These are phyloP conservation scores for Diaporthe citri DNA, from an alignment of 2,329 filamentous ascomycete genomes.

Conservation along the genomic window DNA sequence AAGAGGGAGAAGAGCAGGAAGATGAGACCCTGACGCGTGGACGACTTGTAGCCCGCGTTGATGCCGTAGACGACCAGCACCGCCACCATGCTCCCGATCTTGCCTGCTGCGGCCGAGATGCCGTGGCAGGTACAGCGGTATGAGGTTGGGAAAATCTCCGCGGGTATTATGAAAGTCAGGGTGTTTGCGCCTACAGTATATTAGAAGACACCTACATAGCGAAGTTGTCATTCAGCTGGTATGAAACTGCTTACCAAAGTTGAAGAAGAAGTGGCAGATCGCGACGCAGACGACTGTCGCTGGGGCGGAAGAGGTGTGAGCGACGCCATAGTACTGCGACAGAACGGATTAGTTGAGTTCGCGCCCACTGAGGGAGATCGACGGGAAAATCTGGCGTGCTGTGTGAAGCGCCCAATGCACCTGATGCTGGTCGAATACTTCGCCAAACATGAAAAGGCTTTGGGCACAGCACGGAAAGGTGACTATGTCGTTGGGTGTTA, in stretches of 20 bases:
- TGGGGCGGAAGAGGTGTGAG: conserved; percentile 55
- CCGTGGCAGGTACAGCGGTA: conserved; percentile 74
- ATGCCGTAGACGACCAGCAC: conserved; percentile 64
- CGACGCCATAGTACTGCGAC: conserved; percentile 59
- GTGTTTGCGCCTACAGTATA: conserved; percentile 65
- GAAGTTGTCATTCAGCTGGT: not conserved
- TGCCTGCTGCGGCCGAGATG: conserved; percentile 71
- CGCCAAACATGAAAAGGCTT: not conserved
- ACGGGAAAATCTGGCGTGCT: not conserved
- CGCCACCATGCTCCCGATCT: conserved; percentile 67
- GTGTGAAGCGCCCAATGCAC: not conserved
- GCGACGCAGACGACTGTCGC: conserved; percentile 65
- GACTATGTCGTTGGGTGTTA: conserved; percentile 44
- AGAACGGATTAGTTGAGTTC: not conserved
- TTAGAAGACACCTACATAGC: not conserved
- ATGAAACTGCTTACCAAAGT: conserved; percentile 58
- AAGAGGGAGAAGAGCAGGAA: conserved; percentile 65
- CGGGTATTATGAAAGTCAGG: conserved; percentile 73
- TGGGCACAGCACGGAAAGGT: not conserved
- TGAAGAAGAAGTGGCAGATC: conserved; percentile 67
- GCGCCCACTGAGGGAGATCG: not conserved
- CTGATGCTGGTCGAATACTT: not conserved
- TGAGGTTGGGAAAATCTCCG: conserved; percentile 74
- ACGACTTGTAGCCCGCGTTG: conserved; percentile 57
- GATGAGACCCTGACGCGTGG: conserved; percentile 61